These are phyloP conservation scores for Friedmanniomyces simplex DNA, from an alignment of 495 filamentous ascomycete species.

Conservation along the genomic window DNA sequence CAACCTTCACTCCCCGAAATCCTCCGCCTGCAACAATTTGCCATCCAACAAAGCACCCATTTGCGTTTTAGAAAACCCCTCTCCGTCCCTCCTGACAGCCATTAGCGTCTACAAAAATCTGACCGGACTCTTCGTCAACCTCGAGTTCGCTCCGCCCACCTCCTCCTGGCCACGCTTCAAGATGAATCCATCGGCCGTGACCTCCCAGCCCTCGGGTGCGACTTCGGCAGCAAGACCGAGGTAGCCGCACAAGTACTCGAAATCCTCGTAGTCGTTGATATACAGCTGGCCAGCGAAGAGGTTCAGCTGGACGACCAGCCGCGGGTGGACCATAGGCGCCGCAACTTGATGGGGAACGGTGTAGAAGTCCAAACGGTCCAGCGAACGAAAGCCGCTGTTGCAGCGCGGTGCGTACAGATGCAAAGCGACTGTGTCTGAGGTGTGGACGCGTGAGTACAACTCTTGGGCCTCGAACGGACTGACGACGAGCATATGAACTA, in stretches of 20 bases:
- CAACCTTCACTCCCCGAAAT: slow-evolving; percentile 20
- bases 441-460: too few species aligned
- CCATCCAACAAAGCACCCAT: slow-evolving; percentile 43
- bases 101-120: slow-evolving; percentile 41
- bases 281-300: too few species aligned
- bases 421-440: too few species aligned
- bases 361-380: too few species aligned
- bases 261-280: slow-evolving; percentile 46
- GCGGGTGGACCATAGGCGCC: too few species aligned
- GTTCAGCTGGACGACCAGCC: too few species aligned
- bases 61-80: slow-evolving; percentile 44
- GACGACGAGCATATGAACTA: too few species aligned
- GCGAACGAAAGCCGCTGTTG: too few species aligned
- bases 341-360: too few species aligned
- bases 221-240: slow-evolving; percentile 36
- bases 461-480: too few species aligned
- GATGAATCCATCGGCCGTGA: slow-evolving; percentile 37
- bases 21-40: slow-evolving; percentile 33
- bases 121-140: slow-evolving; percentile 42
- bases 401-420: too few species aligned
- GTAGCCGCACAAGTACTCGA: slow-evolving; percentile 41
- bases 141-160: slow-evolving; percentile 22
- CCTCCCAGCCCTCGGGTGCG: slow-evolving; percentile 22
- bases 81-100: slow-evolving; percentile 27
- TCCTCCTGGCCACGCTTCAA: slow-evolving; percentile 20